These are phyloP conservation scores for Guadua angustifolia DNA, from an alignment of 176 grass and related monocot genomes.

Conservation along the genomic window DNA sequence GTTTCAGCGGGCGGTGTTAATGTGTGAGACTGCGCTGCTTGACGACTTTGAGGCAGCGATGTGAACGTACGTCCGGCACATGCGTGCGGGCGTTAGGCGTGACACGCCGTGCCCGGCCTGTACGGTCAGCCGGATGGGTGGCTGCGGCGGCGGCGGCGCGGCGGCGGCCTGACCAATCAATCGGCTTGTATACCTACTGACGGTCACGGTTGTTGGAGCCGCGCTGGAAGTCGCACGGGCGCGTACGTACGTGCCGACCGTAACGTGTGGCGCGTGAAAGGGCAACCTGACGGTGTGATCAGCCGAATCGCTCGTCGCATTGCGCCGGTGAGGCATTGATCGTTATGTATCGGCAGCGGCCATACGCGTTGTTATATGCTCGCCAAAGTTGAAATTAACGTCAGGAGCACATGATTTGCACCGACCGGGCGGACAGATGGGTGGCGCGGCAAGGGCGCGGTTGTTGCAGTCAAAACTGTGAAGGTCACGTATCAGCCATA, in stretches of 20 bases:
- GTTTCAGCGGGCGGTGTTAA: not conserved
- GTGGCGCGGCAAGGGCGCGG: not conserved
- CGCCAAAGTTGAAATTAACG: not conserved
- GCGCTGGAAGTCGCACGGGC: not conserved
- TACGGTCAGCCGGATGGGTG: not conserved
- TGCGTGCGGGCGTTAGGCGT: not conserved
- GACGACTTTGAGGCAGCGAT: constrained; percentile 1
- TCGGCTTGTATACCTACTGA: not conserved
- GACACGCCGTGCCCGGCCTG: not conserved
- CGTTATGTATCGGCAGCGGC: not conserved
- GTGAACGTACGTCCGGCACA: not conserved
- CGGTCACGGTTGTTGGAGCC: not conserved
- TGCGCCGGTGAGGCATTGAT: not conserved
- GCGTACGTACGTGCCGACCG: not conserved
- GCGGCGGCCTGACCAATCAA: not conserved
- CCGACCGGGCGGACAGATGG: not conserved
- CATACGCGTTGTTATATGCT: not conserved
- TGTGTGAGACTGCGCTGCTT: too few relatives aligned
- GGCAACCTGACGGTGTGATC: not conserved
- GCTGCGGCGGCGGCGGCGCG: not conserved
- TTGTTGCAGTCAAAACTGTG: not conserved
- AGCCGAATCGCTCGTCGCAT: not conserved
- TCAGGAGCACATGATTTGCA: not conserved
- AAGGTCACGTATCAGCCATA: not conserved
- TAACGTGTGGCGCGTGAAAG: not conserved